These are phyloP conservation scores for Groenewaldozyma salmanticensis DNA, from an alignment of 805 yeast species.

Conservation along the genomic window DNA sequence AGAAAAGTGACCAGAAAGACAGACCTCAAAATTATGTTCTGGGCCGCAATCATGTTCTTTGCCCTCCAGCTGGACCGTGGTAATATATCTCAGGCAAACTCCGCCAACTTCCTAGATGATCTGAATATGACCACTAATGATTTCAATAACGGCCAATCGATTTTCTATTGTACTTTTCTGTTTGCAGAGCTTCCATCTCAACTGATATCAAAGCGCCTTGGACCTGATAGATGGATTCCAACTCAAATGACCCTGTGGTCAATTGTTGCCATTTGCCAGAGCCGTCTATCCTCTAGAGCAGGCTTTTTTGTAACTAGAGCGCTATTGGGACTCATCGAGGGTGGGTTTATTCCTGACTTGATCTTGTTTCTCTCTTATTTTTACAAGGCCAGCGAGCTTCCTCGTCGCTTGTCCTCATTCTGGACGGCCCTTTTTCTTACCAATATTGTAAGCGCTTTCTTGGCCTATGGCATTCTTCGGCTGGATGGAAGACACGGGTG, in stretches of 20 bases:
- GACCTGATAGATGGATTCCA: slow-evolving; percentile 60
- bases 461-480: slow-evolving; percentile 46
- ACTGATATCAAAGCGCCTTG: slow-evolving; percentile 50
- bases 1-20: slow-evolving; percentile 39
- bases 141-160: slow-evolving; percentile 50
- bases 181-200: slow-evolving; percentile 61
- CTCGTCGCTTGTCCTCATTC: slow-evolving; percentile 49
- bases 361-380: slow-evolving; percentile 58
- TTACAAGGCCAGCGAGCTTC: slow-evolving; percentile 48
- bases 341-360: slow-evolving; percentile 61
- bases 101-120: slow-evolving; percentile 47
- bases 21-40: slow-evolving; percentile 43
- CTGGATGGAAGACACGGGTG: slow-evolving; percentile 37
- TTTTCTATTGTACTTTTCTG: slow-evolving; percentile 45
- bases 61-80: slow-evolving; percentile 52
- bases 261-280: slow-evolving; percentile 50
- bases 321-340: slow-evolving; percentile 48
- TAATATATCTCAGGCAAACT: slow-evolving; percentile 46
- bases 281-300: slow-evolving; percentile 31
- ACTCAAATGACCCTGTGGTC: slow-evolving; percentile 47
- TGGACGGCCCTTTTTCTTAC: slow-evolving; percentile 48
- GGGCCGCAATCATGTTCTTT: slow-evolving; percentile 52
- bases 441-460: slow-evolving; percentile 35
- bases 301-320: slow-evolving; percentile 40
- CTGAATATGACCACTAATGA: slow-evolving; percentile 44